phyloP scores from a whole-genome alignment of 2,329 filamentous ascomycete species.

The Talaromyces marneffei region DNA sequence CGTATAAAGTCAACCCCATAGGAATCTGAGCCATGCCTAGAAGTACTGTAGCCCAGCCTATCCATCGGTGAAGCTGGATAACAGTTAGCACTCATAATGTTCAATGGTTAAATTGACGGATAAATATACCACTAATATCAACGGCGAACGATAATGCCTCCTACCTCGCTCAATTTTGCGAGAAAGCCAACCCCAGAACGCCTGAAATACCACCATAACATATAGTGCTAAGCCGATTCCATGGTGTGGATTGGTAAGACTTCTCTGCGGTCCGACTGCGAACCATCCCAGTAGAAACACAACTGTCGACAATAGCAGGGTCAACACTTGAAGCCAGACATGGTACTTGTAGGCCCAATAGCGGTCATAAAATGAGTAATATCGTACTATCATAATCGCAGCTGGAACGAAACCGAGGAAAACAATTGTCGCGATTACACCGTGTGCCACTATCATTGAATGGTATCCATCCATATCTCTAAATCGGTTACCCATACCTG shows the following conservation, averaged over 20 bases:
- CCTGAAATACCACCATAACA: slow-evolving; percentile 54
- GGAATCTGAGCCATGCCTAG: slow-evolving; percentile 83
- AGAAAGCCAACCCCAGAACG: slow-evolving; percentile 54
- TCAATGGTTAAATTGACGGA: background rate
- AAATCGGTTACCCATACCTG: slow-evolving; percentile 64
- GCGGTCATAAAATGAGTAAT: slow-evolving; percentile 51
- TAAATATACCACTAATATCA: slow-evolving; percentile 53
- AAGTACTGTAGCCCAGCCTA: slow-evolving; percentile 69
- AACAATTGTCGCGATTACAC: slow-evolving; percentile 54
- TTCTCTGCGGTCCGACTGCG: slow-evolving; percentile 56
- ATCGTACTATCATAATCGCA: slow-evolving; percentile 56
- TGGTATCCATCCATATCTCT: slow-evolving; percentile 54
- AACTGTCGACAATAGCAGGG: slow-evolving; percentile 56
- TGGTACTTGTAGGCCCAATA: slow-evolving; percentile 54
- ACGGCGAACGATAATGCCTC: slow-evolving; percentile 49
- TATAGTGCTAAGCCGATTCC: slow-evolving; percentile 61
- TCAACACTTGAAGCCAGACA: slow-evolving; percentile 58
- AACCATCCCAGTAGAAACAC: slow-evolving; percentile 58
- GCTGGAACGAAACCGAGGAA: slow-evolving; percentile 57
- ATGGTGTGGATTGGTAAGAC: slow-evolving; percentile 61
- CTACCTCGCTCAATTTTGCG: slow-evolving; percentile 50
- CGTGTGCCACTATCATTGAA: slow-evolving; percentile 54
- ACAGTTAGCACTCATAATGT: background rate
- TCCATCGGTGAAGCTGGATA: slow-evolving; percentile 74
- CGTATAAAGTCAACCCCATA: slow-evolving; percentile 83